Conservation (phyloP, 495 filamentous ascomycete genomes). For the Hyaloscypha variabilis region DNA sequence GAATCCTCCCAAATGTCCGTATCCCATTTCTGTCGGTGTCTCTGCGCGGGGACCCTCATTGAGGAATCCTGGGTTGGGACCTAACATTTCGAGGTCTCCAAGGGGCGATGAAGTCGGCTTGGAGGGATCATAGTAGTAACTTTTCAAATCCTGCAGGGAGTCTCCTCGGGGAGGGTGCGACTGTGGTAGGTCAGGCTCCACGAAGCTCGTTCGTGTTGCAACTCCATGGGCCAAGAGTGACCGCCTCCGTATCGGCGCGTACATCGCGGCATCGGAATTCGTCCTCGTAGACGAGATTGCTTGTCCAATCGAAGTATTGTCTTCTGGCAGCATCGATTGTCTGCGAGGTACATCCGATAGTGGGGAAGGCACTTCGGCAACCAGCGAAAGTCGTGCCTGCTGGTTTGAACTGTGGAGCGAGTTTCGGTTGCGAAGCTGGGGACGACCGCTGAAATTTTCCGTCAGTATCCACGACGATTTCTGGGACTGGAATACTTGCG, state of each 20-base stretch:
- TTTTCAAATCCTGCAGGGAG: not conserved
- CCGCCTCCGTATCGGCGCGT: conserved; percentile 26
- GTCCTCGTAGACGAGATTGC: conserved; percentile 8
- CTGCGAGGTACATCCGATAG: not conserved
- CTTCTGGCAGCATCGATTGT: not conserved
- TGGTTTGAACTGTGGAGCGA: conserved; percentile 25
- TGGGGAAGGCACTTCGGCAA: conserved; percentile 22
- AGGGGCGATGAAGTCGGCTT: conserved; percentile 9
- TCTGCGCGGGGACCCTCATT: conserved; percentile 22
- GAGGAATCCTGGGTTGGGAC: conserved; percentile 3
- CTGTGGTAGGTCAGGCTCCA: conserved; percentile 16
- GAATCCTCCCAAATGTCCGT: conserved; percentile 51
- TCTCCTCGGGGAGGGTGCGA: conserved; percentile 14
- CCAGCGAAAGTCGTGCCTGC: conserved; percentile 27
- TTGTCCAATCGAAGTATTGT: not conserved
- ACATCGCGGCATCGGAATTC: conserved; percentile 23
- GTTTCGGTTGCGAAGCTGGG: conserved; percentile 17
- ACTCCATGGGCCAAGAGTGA: conserved; percentile 31
- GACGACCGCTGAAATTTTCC: not conserved
- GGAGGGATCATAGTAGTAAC: conserved; percentile 13
- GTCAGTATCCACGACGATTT: conserved; percentile 2
- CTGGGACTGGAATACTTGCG: conserved; percentile 6
- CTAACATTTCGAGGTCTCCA: conserved; percentile 12
- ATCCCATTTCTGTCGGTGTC: conserved; percentile 30
- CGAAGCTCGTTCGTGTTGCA: conserved; percentile 26